Percentiles rank a stretch among this genome's conserved stretches.
phyloP scores from a whole-genome alignment of 139 green algal genomes.

The Desmodesmus armatus region DNA sequence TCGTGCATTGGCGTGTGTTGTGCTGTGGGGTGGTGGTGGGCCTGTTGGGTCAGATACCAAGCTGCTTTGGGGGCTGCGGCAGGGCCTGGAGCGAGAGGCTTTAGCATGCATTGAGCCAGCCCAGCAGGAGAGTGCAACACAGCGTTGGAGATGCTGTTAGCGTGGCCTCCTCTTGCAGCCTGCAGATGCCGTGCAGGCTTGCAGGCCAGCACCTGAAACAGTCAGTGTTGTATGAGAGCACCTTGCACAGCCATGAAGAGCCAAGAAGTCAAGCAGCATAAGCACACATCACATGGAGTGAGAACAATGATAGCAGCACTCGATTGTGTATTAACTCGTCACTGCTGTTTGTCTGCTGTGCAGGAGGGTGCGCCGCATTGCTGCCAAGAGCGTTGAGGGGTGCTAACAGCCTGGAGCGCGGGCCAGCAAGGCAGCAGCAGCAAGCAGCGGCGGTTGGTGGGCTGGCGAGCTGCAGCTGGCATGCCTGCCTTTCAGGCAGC shows the following conservation, averaged over 20 bases:
- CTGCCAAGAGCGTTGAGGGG: slow-evolving; percentile 57
- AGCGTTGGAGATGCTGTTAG: no score
- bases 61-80: no score
- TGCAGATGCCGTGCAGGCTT: neutral
- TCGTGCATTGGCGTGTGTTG: neutral
- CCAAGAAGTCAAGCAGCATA: no score
- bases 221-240: neutral
- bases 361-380: slow-evolving; percentile 35
- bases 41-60: no score
- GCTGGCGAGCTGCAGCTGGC: neutral
- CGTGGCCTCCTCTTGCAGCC: no score
- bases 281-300: no score
- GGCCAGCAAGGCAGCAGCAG: neutral
- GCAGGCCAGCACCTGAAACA: neutral
- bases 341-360: neutral
- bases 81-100: no score
- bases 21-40: neutral
- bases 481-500: neutral
- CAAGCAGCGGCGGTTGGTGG: neutral
- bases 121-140: no score
- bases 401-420: slow-evolving; percentile 15
- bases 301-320: neutral
- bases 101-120: no score
- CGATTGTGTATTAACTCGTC: neutral
- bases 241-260: no score